Evolutionary conservation across 2,329 filamentous ascomycete species (phyloP).

Genomic region (Podosphaera fusca): DNA sequence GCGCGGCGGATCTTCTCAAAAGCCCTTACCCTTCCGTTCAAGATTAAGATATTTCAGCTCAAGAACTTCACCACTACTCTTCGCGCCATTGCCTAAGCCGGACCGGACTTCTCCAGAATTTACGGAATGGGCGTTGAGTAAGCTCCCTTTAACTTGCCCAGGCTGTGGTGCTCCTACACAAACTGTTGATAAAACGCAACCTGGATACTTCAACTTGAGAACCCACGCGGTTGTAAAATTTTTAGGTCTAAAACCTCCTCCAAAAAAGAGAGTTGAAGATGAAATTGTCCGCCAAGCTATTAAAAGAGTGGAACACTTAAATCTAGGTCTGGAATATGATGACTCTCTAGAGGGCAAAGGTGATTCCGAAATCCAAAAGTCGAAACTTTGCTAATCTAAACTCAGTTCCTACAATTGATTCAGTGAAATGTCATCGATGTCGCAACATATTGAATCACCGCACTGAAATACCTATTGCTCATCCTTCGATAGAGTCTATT

Average conservation of each 20-base stretch:
- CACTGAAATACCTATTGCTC: slow-evolving; percentile 45
- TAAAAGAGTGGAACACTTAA: slow-evolving; percentile 6
- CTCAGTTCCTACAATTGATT: slow-evolving; percentile 6
- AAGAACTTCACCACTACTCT: no score
- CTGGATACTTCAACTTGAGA: slow-evolving; percentile 31
- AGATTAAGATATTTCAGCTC: not conserved
- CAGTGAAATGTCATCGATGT: slow-evolving; percentile 65
- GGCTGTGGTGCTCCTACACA: slow-evolving; percentile 45
- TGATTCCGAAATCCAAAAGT: not conserved
- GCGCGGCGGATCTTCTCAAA: no score
- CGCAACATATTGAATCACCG: slow-evolving; percentile 61
- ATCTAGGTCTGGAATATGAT: slow-evolving; percentile 4
- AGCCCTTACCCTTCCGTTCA: not conserved
- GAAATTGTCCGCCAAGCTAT: slow-evolving; percentile 21
- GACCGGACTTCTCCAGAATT: not conserved
- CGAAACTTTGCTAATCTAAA: slow-evolving; percentile 3
- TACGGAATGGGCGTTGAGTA: slow-evolving; percentile 1
- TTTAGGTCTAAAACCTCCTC: slow-evolving; percentile 14
- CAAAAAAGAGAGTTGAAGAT: slow-evolving; percentile 18
- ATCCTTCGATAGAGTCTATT: slow-evolving; percentile 62
- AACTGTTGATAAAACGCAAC: slow-evolving; percentile 23
- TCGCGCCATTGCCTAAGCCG: not conserved
- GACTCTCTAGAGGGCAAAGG: slow-evolving; percentile 3
- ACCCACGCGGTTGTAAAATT: slow-evolving; percentile 29
- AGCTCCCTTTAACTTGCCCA: slow-evolving; percentile 32